Percentiles rank a stretch among this genome's conserved stretches.
These are phyloP conservation scores for Flaveria robusta DNA, from an alignment of 129 eudicot species.

Conservation along the genomic window DNA sequence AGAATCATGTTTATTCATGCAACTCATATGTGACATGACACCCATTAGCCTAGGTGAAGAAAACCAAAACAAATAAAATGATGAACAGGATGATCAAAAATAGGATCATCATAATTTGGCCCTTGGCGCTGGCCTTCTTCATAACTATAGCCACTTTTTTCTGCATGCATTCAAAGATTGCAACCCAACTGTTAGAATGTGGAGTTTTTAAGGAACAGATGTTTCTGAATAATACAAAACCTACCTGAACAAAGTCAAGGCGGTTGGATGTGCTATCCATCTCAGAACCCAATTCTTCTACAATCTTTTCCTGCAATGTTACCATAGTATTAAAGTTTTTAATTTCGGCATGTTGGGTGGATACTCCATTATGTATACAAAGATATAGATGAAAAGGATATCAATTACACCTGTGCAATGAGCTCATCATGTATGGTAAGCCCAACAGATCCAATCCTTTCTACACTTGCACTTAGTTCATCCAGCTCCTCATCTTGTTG, in stretches of 20 bases:
- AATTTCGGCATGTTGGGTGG: not conserved
- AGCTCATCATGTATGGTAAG: conserved; percentile 86
- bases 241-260: conserved; percentile 90
- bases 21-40: not conserved
- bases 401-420: conserved; percentile 65
- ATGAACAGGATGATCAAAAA: conserved; percentile 68
- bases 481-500: conserved; percentile 86
- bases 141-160: conserved; percentile 85
- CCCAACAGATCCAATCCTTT: conserved; percentile 80
- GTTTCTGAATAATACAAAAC: not conserved
- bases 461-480: conserved; percentile 79
- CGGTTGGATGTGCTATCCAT: conserved; percentile 93
- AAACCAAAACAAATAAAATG: conserved; percentile 74
- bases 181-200: not conserved
- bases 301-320: conserved; percentile 62
- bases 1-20: conserved; percentile 20
- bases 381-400: not conserved
- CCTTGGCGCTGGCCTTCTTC: conserved; percentile 95
- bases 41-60: conserved; percentile 54
- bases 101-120: conserved; percentile 83
- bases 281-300: conserved; percentile 80
- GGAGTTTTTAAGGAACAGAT: not conserved
- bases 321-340: conserved; percentile 14
- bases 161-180: conserved; percentile 42
- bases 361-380: not conserved